Conservation (phyloP, 208 protist genomes). For the Strigomonas culicis region DNA sequence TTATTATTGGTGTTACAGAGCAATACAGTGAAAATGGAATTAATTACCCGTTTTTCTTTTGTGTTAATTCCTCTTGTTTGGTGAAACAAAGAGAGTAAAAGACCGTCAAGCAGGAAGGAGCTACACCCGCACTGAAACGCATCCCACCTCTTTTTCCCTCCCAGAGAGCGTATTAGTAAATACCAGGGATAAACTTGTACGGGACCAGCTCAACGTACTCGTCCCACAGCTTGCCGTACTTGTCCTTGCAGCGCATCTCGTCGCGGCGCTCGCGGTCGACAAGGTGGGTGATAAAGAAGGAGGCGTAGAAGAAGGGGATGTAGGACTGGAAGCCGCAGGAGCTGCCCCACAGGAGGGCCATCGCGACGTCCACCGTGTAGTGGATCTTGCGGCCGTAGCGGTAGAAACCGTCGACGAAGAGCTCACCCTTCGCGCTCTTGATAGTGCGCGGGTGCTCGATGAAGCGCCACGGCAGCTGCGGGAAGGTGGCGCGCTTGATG, state of each 20-base stretch:
- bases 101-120: not conserved
- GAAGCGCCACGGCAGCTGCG: constrained; percentile 90
- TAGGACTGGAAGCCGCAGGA: constrained; percentile 85
- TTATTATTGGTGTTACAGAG: too few species aligned
- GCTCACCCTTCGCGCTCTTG: constrained; percentile 76
- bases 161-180: constrained; percentile 67
- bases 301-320: constrained; percentile 95
- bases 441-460: constrained; percentile 90
- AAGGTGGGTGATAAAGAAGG: constrained; percentile 92
- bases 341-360: constrained; percentile 92
- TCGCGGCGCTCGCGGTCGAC: constrained; percentile 89
- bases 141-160: too few species aligned
- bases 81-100: not conserved
- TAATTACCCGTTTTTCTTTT: not conserved
- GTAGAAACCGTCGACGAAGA: constrained; percentile 94
- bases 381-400: constrained; percentile 93
- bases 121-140: not conserved
- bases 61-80: not conserved
- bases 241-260: constrained; percentile 74
- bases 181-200: constrained; percentile 94
- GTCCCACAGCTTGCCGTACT: constrained; percentile 96
- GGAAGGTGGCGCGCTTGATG: constrained; percentile 82
- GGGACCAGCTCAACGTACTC: constrained; percentile 91
- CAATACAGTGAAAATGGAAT: too few species aligned
- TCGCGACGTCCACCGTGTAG: constrained; percentile 93